Base-by-base conservation (phyloP, 2,329 filamentous ascomycete species). In the Aureobasidium sp. region DNA sequence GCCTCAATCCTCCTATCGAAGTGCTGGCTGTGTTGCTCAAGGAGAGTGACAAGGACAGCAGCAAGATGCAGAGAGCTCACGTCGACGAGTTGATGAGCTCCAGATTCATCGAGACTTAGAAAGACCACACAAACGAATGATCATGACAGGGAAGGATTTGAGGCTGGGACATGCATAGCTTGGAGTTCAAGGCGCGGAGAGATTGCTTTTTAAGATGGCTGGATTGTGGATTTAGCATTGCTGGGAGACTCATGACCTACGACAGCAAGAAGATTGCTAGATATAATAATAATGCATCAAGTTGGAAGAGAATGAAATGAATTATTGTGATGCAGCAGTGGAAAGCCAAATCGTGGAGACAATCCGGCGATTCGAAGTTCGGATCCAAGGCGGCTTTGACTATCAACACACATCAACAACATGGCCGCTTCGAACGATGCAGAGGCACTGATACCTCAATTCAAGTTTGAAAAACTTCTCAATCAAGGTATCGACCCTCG, bases 1-100 rank as follows among this genome's bases (percentile, higher is more conserved):
- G 88, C 3, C 79, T 99, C n/a, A 82, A 87, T 36, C 94, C 94
- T 1, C 93, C 94, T 0, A 82, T 96, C 30, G 93, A 97, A 73
- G 91, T 97, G 3, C 81, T 97, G 5, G 90, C 91, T 0, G 89
- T 97, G 16, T 76, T 97, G 50, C 69, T 96, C 27, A 87, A 86
- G 70, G 87, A 91, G 70, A 84, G 88, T 69, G 76, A 82, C 5
- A 82, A 74, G 58, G 80, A 79, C 0, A 81, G 81, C 37, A 68
- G 72, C 37, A 79, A 77, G 36, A 73, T 81, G 37, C 83, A 94
- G 74, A 81, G 79, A 65, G 89, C 92, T 27, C 84, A 92, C 69
- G 86, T 94, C 67, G 90, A 95, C 71, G 83, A 86, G 66, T 70
- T 83, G 70, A 79, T 81, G 78, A 81, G 76, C 60, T 78, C 76